These are phyloP conservation scores for Oropetium thomaeum DNA, from an alignment of 176 grass and related monocot genomes.

Conservation along the genomic window DNA sequence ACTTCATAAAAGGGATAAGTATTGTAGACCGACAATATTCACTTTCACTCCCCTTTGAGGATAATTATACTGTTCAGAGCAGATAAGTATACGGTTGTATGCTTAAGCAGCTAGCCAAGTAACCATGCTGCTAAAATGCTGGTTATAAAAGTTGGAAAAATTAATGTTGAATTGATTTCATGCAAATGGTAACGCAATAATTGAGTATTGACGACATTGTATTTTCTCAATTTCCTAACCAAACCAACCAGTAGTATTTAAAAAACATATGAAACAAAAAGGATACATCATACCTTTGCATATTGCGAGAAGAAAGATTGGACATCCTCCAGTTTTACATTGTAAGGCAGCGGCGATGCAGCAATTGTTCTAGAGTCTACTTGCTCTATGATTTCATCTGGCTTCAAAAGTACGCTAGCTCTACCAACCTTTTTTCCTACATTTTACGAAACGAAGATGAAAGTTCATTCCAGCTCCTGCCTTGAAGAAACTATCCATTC, in stretches of 20 bases:
- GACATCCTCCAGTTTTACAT: constrained; percentile 64
- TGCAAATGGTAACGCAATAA: background rate
- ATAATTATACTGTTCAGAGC: background rate
- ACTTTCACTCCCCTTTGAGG: background rate
- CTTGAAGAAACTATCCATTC: background rate
- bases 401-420: constrained; percentile 34
- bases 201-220: background rate
- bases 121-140: background rate
- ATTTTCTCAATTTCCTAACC: background rate
- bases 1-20: background rate
- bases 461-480: background rate
- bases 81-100: background rate
- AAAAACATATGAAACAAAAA: constrained; percentile 10
- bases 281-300: constrained; percentile 48
- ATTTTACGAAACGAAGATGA: background rate
- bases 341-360: constrained; percentile 65
- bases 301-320: constrained; percentile 60
- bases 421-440: constrained; percentile 69
- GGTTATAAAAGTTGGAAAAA: background rate
- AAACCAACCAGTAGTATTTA: background rate
- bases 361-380: constrained; percentile 62
- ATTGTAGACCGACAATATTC: background rate
- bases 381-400: constrained; percentile 62
- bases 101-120: background rate
- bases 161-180: background rate